These are phyloP conservation scores for Actinomucor elegans DNA, from an alignment of 371 early-diverging fungal genomes.

Conservation along the genomic window DNA sequence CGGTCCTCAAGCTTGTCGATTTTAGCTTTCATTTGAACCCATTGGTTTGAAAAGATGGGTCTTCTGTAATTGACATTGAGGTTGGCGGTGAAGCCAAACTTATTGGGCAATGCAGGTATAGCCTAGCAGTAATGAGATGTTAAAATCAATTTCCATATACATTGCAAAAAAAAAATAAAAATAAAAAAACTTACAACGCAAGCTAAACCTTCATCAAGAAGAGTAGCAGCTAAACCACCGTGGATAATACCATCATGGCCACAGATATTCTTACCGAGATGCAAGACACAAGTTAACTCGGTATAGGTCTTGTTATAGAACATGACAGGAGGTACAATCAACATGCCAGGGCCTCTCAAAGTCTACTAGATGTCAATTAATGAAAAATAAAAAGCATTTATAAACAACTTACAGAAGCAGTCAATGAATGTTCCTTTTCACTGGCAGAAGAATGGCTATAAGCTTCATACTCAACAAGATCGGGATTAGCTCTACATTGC, in stretches of 20 bases:
- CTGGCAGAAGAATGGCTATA: slow-evolving; percentile 29
- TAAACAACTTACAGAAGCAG: slow-evolving; percentile 31
- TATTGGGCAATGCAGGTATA: slow-evolving; percentile 60
- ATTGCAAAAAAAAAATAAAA: too few species aligned
- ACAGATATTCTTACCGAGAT: slow-evolving; percentile 51
- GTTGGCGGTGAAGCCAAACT: slow-evolving; percentile 76
- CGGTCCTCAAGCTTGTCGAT: slow-evolving; percentile 66
- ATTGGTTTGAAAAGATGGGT: slow-evolving; percentile 69
- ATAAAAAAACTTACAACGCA: slow-evolving; percentile 51
- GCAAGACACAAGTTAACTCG: slow-evolving; percentile 31
- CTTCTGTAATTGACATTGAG: slow-evolving; percentile 71
- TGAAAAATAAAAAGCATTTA: neutral
- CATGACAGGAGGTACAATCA: slow-evolving; percentile 34
- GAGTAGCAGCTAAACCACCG: slow-evolving; percentile 73
- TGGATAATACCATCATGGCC: slow-evolving; percentile 80
- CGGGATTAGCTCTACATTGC: slow-evolving; percentile 25
- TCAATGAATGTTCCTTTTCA: slow-evolving; percentile 33
- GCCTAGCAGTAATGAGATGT: slow-evolving; percentile 27
- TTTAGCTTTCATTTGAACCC: slow-evolving; percentile 65
- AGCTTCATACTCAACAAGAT: slow-evolving; percentile 29
- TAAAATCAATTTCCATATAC: neutral
- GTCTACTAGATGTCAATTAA: slow-evolving; percentile 20
- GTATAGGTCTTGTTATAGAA: slow-evolving; percentile 44
- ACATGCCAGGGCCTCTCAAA: slow-evolving; percentile 40
- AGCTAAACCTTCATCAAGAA: slow-evolving; percentile 67